Percentiles rank a stretch among this genome's conserved stretches.
phyloP scores from a whole-genome alignment of 164 flowering plant genomes.

The Paratinospora sagittata region DNA sequence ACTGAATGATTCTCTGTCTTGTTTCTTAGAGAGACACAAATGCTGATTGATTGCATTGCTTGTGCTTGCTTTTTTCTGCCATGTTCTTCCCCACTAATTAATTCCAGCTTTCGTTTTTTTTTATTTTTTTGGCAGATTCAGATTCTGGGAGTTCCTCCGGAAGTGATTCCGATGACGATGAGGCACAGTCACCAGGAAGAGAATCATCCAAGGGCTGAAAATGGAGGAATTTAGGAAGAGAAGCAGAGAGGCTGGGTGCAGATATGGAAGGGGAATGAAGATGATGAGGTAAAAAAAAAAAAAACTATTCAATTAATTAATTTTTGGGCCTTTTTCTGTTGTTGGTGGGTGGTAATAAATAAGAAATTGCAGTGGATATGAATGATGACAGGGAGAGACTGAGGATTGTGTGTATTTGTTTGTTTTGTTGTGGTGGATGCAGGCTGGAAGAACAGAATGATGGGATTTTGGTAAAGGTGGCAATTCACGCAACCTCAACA shows the following conservation, averaged over 20 bases:
- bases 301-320: neutral
- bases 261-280: neutral
- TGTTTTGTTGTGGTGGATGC: neutral
- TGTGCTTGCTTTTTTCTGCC: neutral
- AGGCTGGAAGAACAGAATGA: neutral
- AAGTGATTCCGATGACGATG: constrained; percentile 37
- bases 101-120: neutral
- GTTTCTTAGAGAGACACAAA: no score
- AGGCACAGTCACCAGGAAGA: constrained; percentile 38
- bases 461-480: neutral
- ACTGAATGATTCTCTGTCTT: no score
- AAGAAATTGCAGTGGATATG: neutral
- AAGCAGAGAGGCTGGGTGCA: neutral
- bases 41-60: neutral
- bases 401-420: neutral
- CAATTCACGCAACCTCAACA: neutral
- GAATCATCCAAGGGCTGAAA: constrained; percentile 12
- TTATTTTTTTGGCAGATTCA: constrained; percentile 48
- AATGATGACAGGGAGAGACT: neutral
- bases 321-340: no score
- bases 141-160: constrained; percentile 81
- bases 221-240: neutral
- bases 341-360: neutral
- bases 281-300: neutral
- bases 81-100: neutral